Evolutionary conservation across 371 early-diverging fungal species (phyloP), one percentile per base, ranked within the genome.

Genomic region (Actinomortierella ambigua): DNA sequence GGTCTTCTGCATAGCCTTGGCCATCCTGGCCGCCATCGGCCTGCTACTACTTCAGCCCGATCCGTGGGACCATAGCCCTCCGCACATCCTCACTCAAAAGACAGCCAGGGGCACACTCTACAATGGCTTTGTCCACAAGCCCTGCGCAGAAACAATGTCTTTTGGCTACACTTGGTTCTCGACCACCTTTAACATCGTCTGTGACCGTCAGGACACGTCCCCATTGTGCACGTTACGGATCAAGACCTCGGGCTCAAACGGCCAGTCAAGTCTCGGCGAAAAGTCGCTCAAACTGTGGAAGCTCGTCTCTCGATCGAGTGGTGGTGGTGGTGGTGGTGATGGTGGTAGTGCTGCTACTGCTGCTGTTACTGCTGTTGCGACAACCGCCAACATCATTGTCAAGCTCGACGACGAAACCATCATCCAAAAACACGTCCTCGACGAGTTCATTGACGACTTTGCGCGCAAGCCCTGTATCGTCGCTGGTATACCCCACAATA

Each of bases 131-230:
- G 55, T 55, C 18, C 27, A 55, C 46, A 55, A 55, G 44, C 27
- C 55, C 41, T 55, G 55, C 26, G 28, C 55, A 14, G 55, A 55
- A 44, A 55, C 55, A 13, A 17, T 55, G 14, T 23, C 55, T 1
- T 55, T 55, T 43, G 55, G 55, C 11, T 55, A 55, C 23, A 55
- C 55, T 8, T 55, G 55, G 55, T 55, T 55, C 44, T 43, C 46
- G 15, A 55, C n/a, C 44, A 24, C 9, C 28, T 55, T 27, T 27
- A 55, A 55, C 55, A 20, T 55, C n/a, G 55, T 28, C 27, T 55
- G 55, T n/a, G 55, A 55, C 27, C 14, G 14, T 8, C 13, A 26
- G 3, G 55, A 55, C 28, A 15, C 17, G 3, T 55, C 55, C 7
- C 55, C 55, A 26, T 23, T 42, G 6, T 55, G 55, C 46, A 55